phyloP scores from a whole-genome alignment of 208 protist genomes.

The Acanthamoeba lenticulata region DNA sequence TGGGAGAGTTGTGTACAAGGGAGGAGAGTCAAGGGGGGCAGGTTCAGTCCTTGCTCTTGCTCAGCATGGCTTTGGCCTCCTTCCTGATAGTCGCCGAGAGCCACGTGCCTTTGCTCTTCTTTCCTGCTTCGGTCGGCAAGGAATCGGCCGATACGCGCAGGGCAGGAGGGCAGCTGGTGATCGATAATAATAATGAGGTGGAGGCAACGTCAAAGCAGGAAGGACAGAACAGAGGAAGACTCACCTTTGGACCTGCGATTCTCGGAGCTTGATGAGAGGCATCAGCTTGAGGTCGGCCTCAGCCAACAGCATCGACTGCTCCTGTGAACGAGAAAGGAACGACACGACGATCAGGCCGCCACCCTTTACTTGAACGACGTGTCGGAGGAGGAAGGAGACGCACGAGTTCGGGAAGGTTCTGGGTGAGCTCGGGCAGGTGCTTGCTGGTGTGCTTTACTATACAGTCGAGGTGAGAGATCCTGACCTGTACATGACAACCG shows the following conservation, averaged over 20 bases:
- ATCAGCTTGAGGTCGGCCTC: conserved; percentile 1
- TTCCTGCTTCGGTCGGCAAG: background rate
- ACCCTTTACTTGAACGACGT: background rate
- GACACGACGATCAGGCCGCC: background rate
- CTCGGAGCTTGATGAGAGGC: conserved; percentile 5
- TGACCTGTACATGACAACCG: background rate
- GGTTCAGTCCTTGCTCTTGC: no score
- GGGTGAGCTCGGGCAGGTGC: background rate
- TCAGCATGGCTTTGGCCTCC: background rate
- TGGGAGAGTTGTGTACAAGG: no score
- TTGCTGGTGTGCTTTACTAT: conserved; percentile 8
- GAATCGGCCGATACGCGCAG: background rate
- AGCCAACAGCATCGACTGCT: background rate
- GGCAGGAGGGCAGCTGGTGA: no score
- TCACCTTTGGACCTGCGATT: background rate
- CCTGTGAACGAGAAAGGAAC: background rate
- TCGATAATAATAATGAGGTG: no score
- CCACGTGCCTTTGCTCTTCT: background rate
- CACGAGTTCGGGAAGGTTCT: background rate
- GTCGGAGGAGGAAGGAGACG: no score
- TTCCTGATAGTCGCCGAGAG: background rate
- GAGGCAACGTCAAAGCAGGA: background rate
- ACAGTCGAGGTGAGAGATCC: background rate
- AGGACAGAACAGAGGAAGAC: background rate
- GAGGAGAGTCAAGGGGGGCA: no score